Evolutionary conservation across 2,329 filamentous ascomycete species (phyloP).

Genomic region (Septoria linicola): DNA sequence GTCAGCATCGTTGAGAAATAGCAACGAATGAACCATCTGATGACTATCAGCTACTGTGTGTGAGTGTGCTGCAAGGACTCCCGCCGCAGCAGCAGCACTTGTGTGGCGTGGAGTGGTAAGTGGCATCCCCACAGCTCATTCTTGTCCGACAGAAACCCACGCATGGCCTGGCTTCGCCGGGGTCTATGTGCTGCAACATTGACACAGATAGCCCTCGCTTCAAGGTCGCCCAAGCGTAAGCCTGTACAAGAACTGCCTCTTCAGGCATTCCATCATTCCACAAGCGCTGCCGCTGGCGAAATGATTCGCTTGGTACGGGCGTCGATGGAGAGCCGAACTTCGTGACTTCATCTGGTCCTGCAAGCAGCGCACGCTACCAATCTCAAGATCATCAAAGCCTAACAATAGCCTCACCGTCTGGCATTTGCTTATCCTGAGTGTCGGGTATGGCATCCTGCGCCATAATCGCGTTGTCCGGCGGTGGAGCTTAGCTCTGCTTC

Average conservation of each 20-base stretch:
- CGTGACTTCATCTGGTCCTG: conserved; percentile 28
- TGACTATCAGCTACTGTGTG: neutral
- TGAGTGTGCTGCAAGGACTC: conserved; percentile 1
- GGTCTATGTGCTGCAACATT: conserved; percentile 14
- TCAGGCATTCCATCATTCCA: conserved; percentile 20
- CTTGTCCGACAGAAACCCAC: neutral
- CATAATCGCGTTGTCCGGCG: conserved; percentile 22
- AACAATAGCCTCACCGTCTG: conserved; percentile 30
- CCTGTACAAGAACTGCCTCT: conserved; percentile 16
- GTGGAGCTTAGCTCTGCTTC: conserved; percentile 27
- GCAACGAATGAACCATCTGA: neutral
- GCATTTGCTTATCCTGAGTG: conserved; percentile 17
- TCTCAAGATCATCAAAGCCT: conserved; percentile 21
- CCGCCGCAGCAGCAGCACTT: conserved; percentile 7
- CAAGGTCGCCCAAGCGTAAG: conserved; percentile 11
- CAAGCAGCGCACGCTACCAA: conserved; percentile 24
- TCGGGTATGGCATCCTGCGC: conserved; percentile 21
- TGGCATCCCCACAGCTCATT: conserved; percentile 1
- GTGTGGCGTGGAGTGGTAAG: conserved; percentile 13
- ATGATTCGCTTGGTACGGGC: conserved; percentile 23
- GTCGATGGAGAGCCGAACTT: conserved; percentile 33
- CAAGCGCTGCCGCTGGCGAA: conserved; percentile 15
- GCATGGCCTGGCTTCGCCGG: neutral
- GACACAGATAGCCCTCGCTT: conserved; percentile 11
- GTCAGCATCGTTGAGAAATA: neutral